A percentile compares a stretch with the other conserved stretches of the same genome.
Conservation (phyloP, 768 basidiomycete species). For the Leccinellum luteum region DNA sequence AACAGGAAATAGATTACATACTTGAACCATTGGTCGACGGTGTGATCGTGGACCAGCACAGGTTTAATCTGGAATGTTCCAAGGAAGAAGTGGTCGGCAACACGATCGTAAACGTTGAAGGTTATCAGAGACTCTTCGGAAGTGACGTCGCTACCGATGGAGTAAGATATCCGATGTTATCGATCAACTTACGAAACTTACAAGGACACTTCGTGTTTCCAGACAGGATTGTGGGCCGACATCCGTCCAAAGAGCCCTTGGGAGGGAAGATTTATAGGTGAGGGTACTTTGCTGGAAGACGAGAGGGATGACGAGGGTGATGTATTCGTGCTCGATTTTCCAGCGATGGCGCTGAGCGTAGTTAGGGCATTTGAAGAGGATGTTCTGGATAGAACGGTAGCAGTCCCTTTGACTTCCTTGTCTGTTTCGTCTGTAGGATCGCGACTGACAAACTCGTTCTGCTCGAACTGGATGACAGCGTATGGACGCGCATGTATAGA, state of each 20-base stretch:
- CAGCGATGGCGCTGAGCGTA: constrained; percentile 62
- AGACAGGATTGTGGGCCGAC: constrained; percentile 86
- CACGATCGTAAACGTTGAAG: constrained; percentile 90
- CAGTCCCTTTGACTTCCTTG: constrained; percentile 84
- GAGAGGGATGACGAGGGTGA: constrained; percentile 43
- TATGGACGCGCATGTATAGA: constrained; percentile 73
- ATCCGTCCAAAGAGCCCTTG: constrained; percentile 60
- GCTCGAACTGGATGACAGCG: constrained; percentile 97
- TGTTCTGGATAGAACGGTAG: constrained; percentile 55
- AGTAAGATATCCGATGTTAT: constrained; percentile 18
- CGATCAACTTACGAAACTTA: constrained; percentile 43
- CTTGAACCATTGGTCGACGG: constrained; percentile 97
- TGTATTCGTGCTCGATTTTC: constrained; percentile 41
- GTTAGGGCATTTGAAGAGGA: constrained; percentile 63
- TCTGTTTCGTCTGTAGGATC: constrained; percentile 83
- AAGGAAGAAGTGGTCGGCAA: constrained; percentile 82
- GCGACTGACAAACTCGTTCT: constrained; percentile 95
- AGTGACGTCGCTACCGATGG: constrained; percentile 79
- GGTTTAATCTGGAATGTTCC: constrained; percentile 93
- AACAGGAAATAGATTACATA: constrained; percentile 42
- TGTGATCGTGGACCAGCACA: constrained; percentile 85
- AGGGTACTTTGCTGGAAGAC: constrained; percentile 38
- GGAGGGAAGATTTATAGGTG: constrained; percentile 23
- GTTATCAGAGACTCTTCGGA: constrained; percentile 80
- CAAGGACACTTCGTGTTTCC: constrained; percentile 99